Base-by-base conservation (phyloP, 345 rosid genomes). In the Eucalyptus paniculata region DNA sequence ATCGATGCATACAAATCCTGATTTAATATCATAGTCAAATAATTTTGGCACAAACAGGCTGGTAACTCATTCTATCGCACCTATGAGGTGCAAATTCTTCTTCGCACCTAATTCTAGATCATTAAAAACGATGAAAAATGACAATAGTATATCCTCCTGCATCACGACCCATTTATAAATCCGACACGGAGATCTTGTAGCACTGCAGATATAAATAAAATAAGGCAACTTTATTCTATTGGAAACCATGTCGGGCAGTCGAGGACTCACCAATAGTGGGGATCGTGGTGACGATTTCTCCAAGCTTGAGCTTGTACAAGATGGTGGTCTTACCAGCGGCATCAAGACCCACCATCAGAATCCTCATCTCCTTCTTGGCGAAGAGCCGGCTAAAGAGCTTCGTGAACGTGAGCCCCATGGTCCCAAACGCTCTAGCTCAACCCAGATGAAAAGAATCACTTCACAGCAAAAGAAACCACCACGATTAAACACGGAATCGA, bases 261-360 rank as follows among this genome's bases (percentile, higher is more conserved):
- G 15, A 69, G 49, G 58, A 91, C 93, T 94, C 91, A 96, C 98
- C 95, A 12, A 96, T 96, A 87, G 98, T 96, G 15, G 98, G 97
- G 88, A 96, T 96, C 34, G 97, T 95, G 90, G 98, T 95, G 90
- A 96, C 98, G 51, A 96, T 96, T 90, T 96, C 97, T 12, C 98
- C 97, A 82, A 96, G 97, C 94, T 95, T 96, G 56, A 96, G 96
- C 95, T 96, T 96, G 93, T 95, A 96, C 88, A 96, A n/a, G 86
- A 95, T 96, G 16, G 97, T 96, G 90, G 98, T 96, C 93, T 96
- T 96, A 93, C 98, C 98, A 81, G 98, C 97, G 56, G 98, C 98
- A 88, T 96, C 98, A 9, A 96, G 96, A 93, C 98, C 98, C 83
- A 96, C 97, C 98, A 96, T 96, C 92, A 96, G 93, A 94, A 96